Base-by-base conservation (phyloP, 805 yeast genomes). In the Metschnikowia arizonensis region DNA sequence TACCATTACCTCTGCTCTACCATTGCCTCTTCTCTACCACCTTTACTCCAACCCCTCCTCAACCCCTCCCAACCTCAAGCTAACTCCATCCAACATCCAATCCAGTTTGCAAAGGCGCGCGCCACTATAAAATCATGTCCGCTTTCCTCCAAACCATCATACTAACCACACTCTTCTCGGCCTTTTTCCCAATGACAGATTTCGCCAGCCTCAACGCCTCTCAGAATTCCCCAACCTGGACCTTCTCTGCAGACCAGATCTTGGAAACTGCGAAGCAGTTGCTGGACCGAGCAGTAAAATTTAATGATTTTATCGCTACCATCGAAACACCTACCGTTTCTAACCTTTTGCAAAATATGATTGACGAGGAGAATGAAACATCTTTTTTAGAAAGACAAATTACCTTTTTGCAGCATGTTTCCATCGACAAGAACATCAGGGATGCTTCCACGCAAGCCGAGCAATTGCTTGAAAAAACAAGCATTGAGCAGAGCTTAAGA, bases 381-480 rank as follows among this genome's bases (percentile, higher is more conserved):
- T 63, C 69, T 8, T 73, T 73, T 4, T 42, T 72, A 5, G 67
- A 68, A 23, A 76, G 74, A 54, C 82, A 75, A 53, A 62, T 85
- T 54, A 69, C 82, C 15, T 87, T 88, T 59, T 82, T 80, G 57
- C 88, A 82, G 62, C 82, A 83, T 53, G 90, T 88, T 9, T 82
- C 90, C 3, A 56, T 79, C 17, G 72, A 76, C 50, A 78, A 81
- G 56, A 79, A 65, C n/a, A 59, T 85, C 26, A 75, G 96, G 57
- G 87, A 84, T 50, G 87, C 88, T 3, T 80, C 90, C 2, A 74
- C 74, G 35, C 67, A 76, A 48, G 83, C 87, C 0, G 85, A 82
- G 50, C 79, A 79, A 58, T 58, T 71, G 48, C 62, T 84, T 34
- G 73, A 78, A 42, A 76, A 80, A 40, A 77, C 70, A 53, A 66